Evolutionary conservation across 106 monocot species (phyloP).

Genomic region (Allium cepa): DNA sequence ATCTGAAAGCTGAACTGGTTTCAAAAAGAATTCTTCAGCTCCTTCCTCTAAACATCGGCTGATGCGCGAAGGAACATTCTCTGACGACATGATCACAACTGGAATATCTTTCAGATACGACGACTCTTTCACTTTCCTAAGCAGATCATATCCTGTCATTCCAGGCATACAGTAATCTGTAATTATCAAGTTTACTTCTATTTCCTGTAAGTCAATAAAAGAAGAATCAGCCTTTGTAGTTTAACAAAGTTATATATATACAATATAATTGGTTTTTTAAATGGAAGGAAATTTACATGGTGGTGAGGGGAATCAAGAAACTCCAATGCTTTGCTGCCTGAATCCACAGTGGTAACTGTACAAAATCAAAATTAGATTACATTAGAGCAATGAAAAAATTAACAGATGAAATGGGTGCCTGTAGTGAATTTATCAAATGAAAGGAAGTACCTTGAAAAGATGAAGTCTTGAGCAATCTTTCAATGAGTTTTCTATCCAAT

Average conservation of each 20-base stretch:
- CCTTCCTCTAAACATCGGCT: constrained; percentile 81
- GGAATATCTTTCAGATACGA: constrained; percentile 65
- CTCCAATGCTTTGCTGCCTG: constrained; percentile 25
- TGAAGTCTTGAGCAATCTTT: constrained; percentile 74
- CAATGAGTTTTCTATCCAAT: constrained; percentile 80
- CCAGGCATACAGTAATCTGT: constrained; percentile 84
- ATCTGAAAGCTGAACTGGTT: constrained; percentile 71
- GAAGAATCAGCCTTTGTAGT: too few relatives aligned
- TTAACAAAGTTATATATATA: too few relatives aligned
- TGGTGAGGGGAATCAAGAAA: constrained; percentile 12
- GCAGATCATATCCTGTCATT: constrained; percentile 50
- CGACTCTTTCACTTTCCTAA: constrained; percentile 62
- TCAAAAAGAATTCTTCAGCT: constrained; percentile 77
- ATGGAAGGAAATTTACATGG: background rate
- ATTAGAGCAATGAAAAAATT: background rate
- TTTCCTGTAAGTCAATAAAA: constrained; percentile 25
- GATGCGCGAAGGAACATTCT: constrained; percentile 79
- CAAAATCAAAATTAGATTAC: background rate
- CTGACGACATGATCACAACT: constrained; percentile 96
- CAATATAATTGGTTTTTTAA: background rate
- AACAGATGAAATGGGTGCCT: background rate
- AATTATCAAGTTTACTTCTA: constrained; percentile 68
- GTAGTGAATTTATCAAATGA: background rate
- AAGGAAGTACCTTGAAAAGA: constrained; percentile 64
- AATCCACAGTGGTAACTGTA: constrained; percentile 19